Base-by-base conservation (phyloP, 495 filamentous ascomycete species). In the Symbiotaphrina buchneri region DNA sequence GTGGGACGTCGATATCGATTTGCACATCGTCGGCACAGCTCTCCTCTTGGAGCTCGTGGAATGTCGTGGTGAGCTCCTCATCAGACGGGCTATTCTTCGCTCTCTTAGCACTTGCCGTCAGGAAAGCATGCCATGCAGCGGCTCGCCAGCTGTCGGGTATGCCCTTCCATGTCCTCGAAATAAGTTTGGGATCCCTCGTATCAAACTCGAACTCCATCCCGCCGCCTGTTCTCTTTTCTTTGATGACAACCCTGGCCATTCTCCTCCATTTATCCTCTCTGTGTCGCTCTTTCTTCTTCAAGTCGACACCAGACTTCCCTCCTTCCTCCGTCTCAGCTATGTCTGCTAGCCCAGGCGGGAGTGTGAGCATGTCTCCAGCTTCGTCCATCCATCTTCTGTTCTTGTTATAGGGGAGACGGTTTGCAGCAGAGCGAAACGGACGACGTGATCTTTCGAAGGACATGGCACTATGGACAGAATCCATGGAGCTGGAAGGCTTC, bases 111-210 rank as follows among this genome's bases (percentile, higher is more conserved):
- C 77, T 85, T 6, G 74, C 50, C n/a, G 71, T 64, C 4, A 99
- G 61, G 50, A 99, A 99, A 4, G 84, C 74, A 48, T 82, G 79
- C 87, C 87, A 99, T 7, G 90, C 87, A 4, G 80, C 78, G 18
- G 76, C 63, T 15, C 87, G 71, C 87, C 87, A 99, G 38, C 81
- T 70, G 51, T 99, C 87, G 2, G 87, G 87, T 36, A 99, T 92
- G 21, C 87, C 87, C 53, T 99, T 99, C 87, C 87, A 99, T 2
- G 79, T 82, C 18, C 87, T 66, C 33, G 81, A 72, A 28, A 94
- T 75, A 10, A 99, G 51, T 46, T 94, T 97, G 8, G 79, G 62
- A 40, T 79, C 77, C 27, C 59, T 67, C 10, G 65, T 68, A 48
- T 93, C 81, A 46, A 97, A 97, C 18, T 82, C 75, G 45, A 92